Base-by-base conservation (phyloP, 345 rosid species). In the Pseudoturritis turrita region DNA sequence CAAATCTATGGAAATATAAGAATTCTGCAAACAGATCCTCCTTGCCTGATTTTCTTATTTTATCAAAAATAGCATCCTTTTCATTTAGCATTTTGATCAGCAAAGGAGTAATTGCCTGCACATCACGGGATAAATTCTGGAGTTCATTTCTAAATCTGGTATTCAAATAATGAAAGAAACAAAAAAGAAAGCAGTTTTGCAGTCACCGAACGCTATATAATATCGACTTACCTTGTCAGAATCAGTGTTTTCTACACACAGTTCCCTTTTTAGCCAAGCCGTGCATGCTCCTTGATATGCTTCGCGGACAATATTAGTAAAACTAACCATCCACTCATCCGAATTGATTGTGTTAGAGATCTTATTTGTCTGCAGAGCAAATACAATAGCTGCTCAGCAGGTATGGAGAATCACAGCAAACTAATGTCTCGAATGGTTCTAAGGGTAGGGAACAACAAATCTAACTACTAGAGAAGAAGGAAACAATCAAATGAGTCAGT, bases 21-120 rank as follows among this genome's bases (percentile, higher is more conserved):
- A 94, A 76, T 52, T 91, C 97, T 47, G 91, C 87, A 82, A 88
- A 94, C 26, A 94, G 85, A 83, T 83, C 87, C 71, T 74, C 90
- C 84, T 91, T 94, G 80, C 98, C 92, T 1, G 90, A 88, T 76
- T 81, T 89, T 81, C 65, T 80, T 66, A 94, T 85, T 65, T 73
- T 89, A 56, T 66, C 85, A 35, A 88, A 64, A 39, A 88, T 50
- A 26, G 80, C 74, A n/a, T 82, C 81, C 66, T 88, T 86, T 78
- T 82, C 92, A 62, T 81, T 79, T 36, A 94, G 54, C 82, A 85
- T 89, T 80, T 83, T 85, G 65, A 80, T 71, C 73, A 90, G 80
- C 77, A 81, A 62, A 62, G 91, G 79, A 72, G 80, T 64, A 57
- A 85, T 70, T 40, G 52, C 87, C 98, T 91, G 88, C 62, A 68